Percentiles rank a stretch among this genome's conserved stretches.
phyloP scores from a whole-genome alignment of 495 filamentous ascomycete genomes.

The Viridothelium virens region DNA sequence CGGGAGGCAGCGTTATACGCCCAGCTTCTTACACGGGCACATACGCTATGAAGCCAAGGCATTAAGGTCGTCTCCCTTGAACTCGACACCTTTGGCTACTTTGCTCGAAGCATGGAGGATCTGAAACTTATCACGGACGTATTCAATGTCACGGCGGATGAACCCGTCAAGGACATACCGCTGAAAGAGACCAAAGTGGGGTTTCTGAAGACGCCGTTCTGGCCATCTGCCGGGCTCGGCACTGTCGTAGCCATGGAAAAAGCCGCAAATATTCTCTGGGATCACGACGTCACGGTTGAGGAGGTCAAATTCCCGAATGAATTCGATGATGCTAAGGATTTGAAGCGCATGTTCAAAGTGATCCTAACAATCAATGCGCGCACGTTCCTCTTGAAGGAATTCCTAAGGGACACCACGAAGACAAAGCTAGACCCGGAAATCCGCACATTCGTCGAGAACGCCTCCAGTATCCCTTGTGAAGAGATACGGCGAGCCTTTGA shows the following conservation, averaged over 20 bases:
- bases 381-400: slow-evolving; percentile 42
- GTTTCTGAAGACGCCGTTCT: slow-evolving; percentile 42
- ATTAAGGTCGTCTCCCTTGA: slow-evolving; percentile 41
- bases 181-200: slow-evolving; percentile 38
- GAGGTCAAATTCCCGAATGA: slow-evolving; percentile 42
- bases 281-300: slow-evolving; percentile 40
- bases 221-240: slow-evolving; percentile 43
- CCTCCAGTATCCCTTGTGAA: slow-evolving; percentile 31
- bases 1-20: slow-evolving; percentile 41
- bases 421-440: slow-evolving; percentile 36
- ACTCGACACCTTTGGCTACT: slow-evolving; percentile 49
- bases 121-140: slow-evolving; percentile 43
- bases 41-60: slow-evolving; percentile 51
- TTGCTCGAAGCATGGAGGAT: slow-evolving; percentile 43
- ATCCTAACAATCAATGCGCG: slow-evolving; percentile 40
- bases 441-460: slow-evolving; percentile 41
- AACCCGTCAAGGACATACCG: slow-evolving; percentile 8
- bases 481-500: slow-evolving; percentile 42
- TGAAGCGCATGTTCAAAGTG: slow-evolving; percentile 14
- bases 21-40: slow-evolving; percentile 50
- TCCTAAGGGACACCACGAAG: slow-evolving; percentile 33
- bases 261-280: slow-evolving; percentile 35
- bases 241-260: slow-evolving; percentile 39
- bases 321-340: slow-evolving; percentile 33
- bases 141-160: slow-evolving; percentile 44